A percentile compares a stretch with the other conserved stretches of the same genome.
These are phyloP conservation scores for Nannizzia gypsea DNA, from an alignment of 2,329 filamentous ascomycete genomes.

Conservation along the genomic window DNA sequence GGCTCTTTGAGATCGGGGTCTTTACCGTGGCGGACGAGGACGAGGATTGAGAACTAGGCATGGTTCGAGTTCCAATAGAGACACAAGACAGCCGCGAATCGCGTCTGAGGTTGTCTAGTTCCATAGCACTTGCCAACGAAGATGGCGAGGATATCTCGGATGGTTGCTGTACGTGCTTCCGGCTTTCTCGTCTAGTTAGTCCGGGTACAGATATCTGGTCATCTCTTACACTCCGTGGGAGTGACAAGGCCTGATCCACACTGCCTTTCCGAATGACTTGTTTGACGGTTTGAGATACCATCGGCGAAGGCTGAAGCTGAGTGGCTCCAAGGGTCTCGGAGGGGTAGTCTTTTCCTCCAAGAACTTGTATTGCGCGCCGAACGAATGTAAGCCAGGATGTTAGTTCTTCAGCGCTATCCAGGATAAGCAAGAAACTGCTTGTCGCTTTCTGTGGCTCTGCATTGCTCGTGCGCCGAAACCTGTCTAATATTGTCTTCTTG, in stretches of 20 bases:
- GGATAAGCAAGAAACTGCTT: constrained; percentile 34
- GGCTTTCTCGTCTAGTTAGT: constrained; percentile 12
- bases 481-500: constrained; percentile 28
- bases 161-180: constrained; percentile 15
- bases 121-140: constrained; percentile 14
- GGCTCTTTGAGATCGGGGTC: constrained; percentile 8
- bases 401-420: constrained; percentile 34
- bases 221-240: neutral
- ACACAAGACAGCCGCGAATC: constrained; percentile 17
- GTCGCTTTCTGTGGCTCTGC: constrained; percentile 21
- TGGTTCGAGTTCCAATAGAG: constrained; percentile 17
- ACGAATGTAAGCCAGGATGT: constrained; percentile 35
- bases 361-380: constrained; percentile 35
- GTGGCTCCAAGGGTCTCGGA: constrained; percentile 22
- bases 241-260: neutral
- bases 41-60: constrained; percentile 18
- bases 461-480: constrained; percentile 27
- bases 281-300: neutral
- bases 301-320: constrained; percentile 5
- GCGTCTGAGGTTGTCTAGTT: constrained; percentile 16
- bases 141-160: constrained; percentile 17
- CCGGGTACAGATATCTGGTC: neutral
- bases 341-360: constrained; percentile 35
- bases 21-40: constrained; percentile 19
- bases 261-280: neutral